These are phyloP conservation scores for Penstemon davidsonii DNA, from an alignment of 257 asterid species.

Conservation along the genomic window DNA sequence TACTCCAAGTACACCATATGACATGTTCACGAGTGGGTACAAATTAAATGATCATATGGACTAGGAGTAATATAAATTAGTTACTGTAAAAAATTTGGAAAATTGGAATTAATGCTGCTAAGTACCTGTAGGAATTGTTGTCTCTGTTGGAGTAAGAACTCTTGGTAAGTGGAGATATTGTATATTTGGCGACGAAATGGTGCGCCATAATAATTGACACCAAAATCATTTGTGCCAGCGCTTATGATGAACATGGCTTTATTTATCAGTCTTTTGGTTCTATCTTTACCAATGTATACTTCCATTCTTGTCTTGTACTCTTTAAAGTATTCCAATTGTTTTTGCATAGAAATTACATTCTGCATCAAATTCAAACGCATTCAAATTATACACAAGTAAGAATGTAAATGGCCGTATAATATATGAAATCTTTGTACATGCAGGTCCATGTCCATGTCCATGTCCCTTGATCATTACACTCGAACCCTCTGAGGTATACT, in stretches of 20 bases:
- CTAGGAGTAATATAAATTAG: no score
- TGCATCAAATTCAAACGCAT: not conserved
- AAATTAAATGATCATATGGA: no score
- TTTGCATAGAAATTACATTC: constrained; percentile 32
- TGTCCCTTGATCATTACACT: no score
- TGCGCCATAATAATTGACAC: constrained; percentile 29
- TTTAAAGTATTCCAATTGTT: constrained; percentile 38
- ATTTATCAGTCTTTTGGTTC: constrained; percentile 30
- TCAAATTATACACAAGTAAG: no score
- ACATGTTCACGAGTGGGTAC: no score
- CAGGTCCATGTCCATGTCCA: no score
- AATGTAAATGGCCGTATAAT: no score
- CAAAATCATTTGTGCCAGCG: constrained; percentile 45
- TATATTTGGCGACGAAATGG: constrained; percentile 27
- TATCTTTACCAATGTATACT: constrained; percentile 32
- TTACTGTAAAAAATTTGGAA: no score
- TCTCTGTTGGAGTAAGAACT: constrained; percentile 28
- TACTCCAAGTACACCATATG: no score
- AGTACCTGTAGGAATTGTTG: constrained; percentile 38
- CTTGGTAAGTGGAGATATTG: constrained; percentile 29
- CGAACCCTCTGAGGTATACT: no score
- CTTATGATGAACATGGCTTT: constrained; percentile 37
- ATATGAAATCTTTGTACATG: no score
- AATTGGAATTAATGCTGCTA: no score
- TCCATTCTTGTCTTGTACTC: constrained; percentile 33